Base-by-base conservation (phyloP, 805 yeast species). In the Blastobotrys mokoenaii region DNA sequence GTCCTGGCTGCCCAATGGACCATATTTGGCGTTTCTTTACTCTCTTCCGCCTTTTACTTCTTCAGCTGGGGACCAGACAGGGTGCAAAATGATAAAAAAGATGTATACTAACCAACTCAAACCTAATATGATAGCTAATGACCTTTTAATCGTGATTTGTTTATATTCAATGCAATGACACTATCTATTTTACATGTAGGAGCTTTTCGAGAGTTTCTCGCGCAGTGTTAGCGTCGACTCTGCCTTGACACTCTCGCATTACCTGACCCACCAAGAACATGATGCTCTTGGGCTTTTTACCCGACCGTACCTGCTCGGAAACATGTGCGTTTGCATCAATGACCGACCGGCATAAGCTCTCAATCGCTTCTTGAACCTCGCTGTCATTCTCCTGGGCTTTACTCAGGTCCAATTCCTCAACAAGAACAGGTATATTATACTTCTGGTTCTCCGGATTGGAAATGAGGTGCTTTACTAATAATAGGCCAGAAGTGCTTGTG, bases 261-360 rank as follows among this genome's bases (percentile, higher is more conserved):
- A 87, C 94, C 58, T 76, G 77, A 1, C 97, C 97, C 2, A 93
- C 73, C 46, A 93, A 67, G 56, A 70, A 85, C 55, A 87, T 84
- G n/a, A 90, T 55, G 10, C 88, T 77, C 31, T 74, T 76, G 36
- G 66, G 63, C 51, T 76, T 77, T 45, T 80, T 79, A 2, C 88
- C 89, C 0, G 65, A 55, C 17, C 60, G 59, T 22, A 87, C 71
- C 42, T 75, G 76, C 15, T 68, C 63, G 2, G 84, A 84, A 14
- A 82, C 74, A 14, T 74, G 76, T 0, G 69, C 69, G 53, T 82
- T 65, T 5, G 65, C 63, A 0, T 51, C 53, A 0, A 82, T 60
- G 2, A 80, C 71, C 9, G 63, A 64, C 15, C 49, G 43, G 53
- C 87, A 81, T 0, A 74, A 61, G 14, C 58, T 69, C 20, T 48